phyloP scores from a whole-genome alignment of 2,329 filamentous ascomycete genomes.

The Beauveria varroae region DNA sequence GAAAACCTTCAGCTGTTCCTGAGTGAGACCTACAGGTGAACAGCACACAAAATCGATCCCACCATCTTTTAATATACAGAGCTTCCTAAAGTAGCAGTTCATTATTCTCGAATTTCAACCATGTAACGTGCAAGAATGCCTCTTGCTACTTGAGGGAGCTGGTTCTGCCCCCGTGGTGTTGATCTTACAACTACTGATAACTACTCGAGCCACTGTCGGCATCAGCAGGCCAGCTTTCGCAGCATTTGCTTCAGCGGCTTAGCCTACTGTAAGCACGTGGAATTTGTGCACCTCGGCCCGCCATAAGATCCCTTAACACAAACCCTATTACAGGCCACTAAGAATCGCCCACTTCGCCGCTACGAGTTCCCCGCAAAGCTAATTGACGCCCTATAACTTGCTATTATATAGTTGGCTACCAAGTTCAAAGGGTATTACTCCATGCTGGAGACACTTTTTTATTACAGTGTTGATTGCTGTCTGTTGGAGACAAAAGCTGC shows the following conservation, averaged over 20 bases:
- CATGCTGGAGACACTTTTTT: too few species aligned
- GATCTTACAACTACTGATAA: background rate
- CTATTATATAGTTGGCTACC: too few species aligned
- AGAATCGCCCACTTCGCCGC: too few species aligned
- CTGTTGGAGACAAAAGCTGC: too few species aligned
- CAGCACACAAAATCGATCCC: background rate
- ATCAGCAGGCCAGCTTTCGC: background rate
- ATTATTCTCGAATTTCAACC: background rate
- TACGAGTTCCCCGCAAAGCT: background rate
- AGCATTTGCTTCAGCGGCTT: too few species aligned
- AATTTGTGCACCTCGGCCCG: too few species aligned
- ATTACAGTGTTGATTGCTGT: too few species aligned
- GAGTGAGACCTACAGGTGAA: background rate
- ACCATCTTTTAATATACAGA: background rate
- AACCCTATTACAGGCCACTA: background rate
- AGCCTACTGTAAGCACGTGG: too few species aligned
- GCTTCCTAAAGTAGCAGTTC: constrained; percentile 5
- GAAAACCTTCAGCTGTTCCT: too few species aligned
- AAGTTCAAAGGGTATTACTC: too few species aligned
- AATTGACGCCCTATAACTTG: background rate
- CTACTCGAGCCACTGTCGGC: background rate
- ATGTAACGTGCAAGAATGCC: background rate
- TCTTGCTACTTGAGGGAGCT: background rate
- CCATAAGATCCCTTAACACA: background rate
- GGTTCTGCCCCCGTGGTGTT: background rate